Evolutionary conservation across 2,329 filamentous ascomycete genomes (phyloP), one percentile per base, ranked within the genome.

Genomic region (Huntiella abstrusa): DNA sequence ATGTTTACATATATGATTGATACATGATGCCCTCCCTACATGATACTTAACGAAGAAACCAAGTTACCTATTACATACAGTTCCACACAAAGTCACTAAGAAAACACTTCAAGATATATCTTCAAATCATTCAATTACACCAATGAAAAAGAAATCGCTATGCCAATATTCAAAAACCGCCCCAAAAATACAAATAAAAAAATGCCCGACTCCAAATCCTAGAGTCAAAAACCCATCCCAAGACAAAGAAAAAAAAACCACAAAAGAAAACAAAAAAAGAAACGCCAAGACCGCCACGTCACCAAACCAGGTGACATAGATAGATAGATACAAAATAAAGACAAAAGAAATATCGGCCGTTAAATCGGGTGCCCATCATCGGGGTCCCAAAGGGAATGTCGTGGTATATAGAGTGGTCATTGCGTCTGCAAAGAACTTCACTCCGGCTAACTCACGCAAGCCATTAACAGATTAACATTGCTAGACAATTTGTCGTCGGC

Each of bases 181-280:
- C 32, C 16, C 34, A 16, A 13, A 17, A 34, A 45, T 19, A 17
- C 38, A 11, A 11, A 11, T 4, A 32, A 32, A 36, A 37, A 6
- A 32, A 38, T 38, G 22, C 34, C 33, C 22, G 33, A 39, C 33
- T 38, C 19, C 10, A 11, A 12, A 45, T 22, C 32, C 33, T 16
- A 38, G 33, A 38, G 15, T 16, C 19, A 45, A 45, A 38, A 37
- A 28, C 22, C 22, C 22, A 28, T 28, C 22, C 22, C 11, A 38
- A 35, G 11, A 41, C 10, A 15, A 41, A 38, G 16, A 43, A 34
- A 43, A 38, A 8, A 32, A 46, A 48, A 46, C 33, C n/a, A 43
- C n/a, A 49, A 38, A 15, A 35, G 35, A 34, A 33, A n/a, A 33
- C 12, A 34, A 41, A 34, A 16, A 11, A 36, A 42, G 7, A 38